These are phyloP conservation scores for Ogataea naganishii DNA, from an alignment of 805 yeast species.

Conservation along the genomic window DNA sequence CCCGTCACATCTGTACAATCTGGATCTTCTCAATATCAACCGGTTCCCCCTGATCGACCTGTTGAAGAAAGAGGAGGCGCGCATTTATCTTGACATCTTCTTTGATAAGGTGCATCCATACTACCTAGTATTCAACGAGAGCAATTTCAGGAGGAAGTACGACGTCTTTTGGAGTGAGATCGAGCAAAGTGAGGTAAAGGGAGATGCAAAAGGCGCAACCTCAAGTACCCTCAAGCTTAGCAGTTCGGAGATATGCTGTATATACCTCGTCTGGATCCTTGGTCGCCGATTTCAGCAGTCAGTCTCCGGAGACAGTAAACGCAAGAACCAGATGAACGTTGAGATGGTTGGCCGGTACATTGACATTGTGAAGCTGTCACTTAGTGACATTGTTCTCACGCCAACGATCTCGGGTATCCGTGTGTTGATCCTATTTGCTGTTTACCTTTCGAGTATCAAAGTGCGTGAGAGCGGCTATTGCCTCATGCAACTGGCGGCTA, in stretches of 20 bases:
- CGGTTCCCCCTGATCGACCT: constrained; percentile 31
- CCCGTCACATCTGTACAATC: constrained; percentile 23
- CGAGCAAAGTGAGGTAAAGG: constrained; percentile 5
- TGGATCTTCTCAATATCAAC: constrained; percentile 21
- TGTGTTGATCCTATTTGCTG: constrained; percentile 30
- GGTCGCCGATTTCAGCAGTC: constrained; percentile 24
- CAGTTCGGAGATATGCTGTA: constrained; percentile 31
- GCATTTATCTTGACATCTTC: constrained; percentile 27
- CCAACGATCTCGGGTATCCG: constrained; percentile 38
- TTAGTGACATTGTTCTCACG: constrained; percentile 34
- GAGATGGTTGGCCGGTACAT: constrained; percentile 24
- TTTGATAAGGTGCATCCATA: constrained; percentile 36
- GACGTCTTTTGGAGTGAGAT: constrained; percentile 31
- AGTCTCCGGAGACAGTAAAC: too few relatives aligned
- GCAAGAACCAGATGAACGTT: constrained; percentile 17
- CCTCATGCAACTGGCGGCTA: constrained; percentile 35
- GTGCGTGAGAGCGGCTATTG: constrained; percentile 42
- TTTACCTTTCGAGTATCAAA: constrained; percentile 34
- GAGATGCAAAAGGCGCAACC: not conserved
- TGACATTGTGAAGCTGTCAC: constrained; percentile 31
- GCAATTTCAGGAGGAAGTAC: constrained; percentile 24
- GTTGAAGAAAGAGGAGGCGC: constrained; percentile 25
- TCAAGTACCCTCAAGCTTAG: constrained; percentile 14
- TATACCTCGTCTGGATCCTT: constrained; percentile 38
- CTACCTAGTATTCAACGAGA: constrained; percentile 30